phyloP scores from a whole-genome alignment of 495 filamentous ascomycete genomes.

The Glarea lozoyensis region DNA sequence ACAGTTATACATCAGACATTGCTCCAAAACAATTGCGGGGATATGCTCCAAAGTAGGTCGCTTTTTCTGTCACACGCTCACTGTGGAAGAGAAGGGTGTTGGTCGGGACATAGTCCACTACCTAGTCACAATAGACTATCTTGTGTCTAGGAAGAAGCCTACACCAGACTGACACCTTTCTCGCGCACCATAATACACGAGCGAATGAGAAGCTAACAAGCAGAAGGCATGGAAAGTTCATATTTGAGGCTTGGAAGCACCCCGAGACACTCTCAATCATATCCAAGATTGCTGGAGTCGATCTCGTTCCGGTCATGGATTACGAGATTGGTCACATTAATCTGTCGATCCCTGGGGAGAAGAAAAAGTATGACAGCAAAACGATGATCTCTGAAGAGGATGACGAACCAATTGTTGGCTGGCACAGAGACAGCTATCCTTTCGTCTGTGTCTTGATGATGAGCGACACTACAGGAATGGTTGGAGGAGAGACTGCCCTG shows the following conservation, averaged over 20 bases:
- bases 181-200: too few species aligned
- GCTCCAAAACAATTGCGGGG: conserved; percentile 59
- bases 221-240: conserved; percentile 56
- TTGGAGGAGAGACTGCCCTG: conserved; percentile 64
- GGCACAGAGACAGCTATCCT: conserved; percentile 69
- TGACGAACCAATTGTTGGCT: conserved; percentile 55
- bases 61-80: background rate
- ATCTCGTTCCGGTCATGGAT: conserved; percentile 61
- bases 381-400: conserved; percentile 42
- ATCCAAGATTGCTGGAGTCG: conserved; percentile 66
- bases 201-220: too few species aligned
- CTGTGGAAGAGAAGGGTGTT: too few species aligned
- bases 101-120: too few species aligned
- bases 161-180: too few species aligned
- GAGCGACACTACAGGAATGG: conserved; percentile 60
- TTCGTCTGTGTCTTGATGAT: conserved; percentile 74
- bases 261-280: conserved; percentile 55
- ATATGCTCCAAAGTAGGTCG: conserved; percentile 52
- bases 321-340: conserved; percentile 71
- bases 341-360: conserved; percentile 43
- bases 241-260: conserved; percentile 62
- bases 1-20: conserved; percentile 53
- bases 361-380: conserved; percentile 32
- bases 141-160: too few species aligned
- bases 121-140: too few species aligned